phyloP scores from a whole-genome alignment of 495 filamentous ascomycete species.

The Neurospora discreta region DNA sequence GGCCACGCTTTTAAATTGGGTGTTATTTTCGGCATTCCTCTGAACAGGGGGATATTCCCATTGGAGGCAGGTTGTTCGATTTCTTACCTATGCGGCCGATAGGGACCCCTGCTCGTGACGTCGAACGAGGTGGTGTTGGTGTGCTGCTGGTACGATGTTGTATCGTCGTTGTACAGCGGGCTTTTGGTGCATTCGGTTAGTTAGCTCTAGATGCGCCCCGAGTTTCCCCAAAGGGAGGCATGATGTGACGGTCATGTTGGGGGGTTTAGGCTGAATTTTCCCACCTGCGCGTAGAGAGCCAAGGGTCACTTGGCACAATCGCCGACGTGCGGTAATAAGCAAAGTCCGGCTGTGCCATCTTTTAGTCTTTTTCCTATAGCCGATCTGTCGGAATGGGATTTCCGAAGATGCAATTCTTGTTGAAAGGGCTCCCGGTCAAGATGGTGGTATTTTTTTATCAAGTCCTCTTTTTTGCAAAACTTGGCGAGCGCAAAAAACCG shows the following conservation, averaged over 20 bases:
- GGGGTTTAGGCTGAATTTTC: conserved; percentile 13
- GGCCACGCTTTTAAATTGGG: conserved; percentile 25
- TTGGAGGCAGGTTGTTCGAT: conserved; percentile 3
- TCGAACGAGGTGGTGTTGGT: conserved; percentile 14
- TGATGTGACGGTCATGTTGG: neutral
- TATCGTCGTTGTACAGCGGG: conserved; percentile 28
- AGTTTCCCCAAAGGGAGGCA: neutral
- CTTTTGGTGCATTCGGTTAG: conserved; percentile 19
- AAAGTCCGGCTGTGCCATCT: conserved; percentile 34
- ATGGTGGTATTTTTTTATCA: conserved; percentile 6
- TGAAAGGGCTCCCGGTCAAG: neutral
- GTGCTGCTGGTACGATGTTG: conserved; percentile 11
- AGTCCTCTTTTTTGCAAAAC: conserved; percentile 3
- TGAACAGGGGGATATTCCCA: conserved; percentile 12
- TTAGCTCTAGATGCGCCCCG: conserved; percentile 18
- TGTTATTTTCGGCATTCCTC: conserved; percentile 31
- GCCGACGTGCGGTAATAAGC: conserved; percentile 29
- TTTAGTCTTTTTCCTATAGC: conserved; percentile 2
- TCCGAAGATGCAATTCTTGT: conserved; percentile 7
- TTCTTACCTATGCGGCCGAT: conserved; percentile 37
- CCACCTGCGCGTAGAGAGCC: conserved; percentile 38
- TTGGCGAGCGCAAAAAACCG: conserved; percentile 8
- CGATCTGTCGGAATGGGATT: neutral
- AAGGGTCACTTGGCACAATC: conserved; percentile 32
- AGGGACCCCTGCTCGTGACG: conserved; percentile 23